Evolutionary conservation across 805 yeast genomes (phyloP), one percentile per base, ranked within the genome.

Genomic region (Hanseniaspora jakobsenii): DNA sequence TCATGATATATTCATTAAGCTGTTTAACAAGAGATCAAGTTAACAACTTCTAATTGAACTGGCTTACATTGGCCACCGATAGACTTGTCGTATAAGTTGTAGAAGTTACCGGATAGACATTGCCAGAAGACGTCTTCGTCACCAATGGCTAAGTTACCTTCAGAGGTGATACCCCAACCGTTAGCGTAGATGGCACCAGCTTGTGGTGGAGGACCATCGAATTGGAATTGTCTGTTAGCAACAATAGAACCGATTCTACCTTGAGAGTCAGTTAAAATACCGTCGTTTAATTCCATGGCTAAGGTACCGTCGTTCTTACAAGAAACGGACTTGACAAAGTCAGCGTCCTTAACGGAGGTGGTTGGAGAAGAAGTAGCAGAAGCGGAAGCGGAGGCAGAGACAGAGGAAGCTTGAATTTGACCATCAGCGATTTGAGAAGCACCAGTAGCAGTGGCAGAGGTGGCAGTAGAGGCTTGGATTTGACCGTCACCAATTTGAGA

Each of bases 171-270:
- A 38, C 73, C 65, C 78, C 77, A 72, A 50, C 78, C 78, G 37
- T 71, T 71, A 50, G 79, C 77, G 55, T 68, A 72, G 53, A 73
- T 66, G 44, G 78, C 63, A 57, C 78, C 78, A 23, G 77, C 79
- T 67, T 77, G 82, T 51, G 82, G 81, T 61, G 81, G 78, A 47
- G 81, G 81, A 53, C 81, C 81, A 58, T 77, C 81, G 56, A 76
- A 77, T 65, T 77, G 82, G 71, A 77, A 75, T 66, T 77, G 83
- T 65, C 77, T 69, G 74, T 76, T 77, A 38, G 81, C 71, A 51
- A 77, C 82, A 62, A 77, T 75, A 37, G 81, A 69, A 51, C 82
- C 82, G 51, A 77, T 62, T 69, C 83, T 73, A 37, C 77, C 78
- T 48, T 63, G 52, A 16, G 68, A 52, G 53, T 77, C 83, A 10